A percentile compares a stretch with the other conserved stretches of the same genome.
Evolutionary conservation across 2,329 filamentous ascomycete genomes (phyloP).

Genomic region (Calonectria fujianensis): DNA sequence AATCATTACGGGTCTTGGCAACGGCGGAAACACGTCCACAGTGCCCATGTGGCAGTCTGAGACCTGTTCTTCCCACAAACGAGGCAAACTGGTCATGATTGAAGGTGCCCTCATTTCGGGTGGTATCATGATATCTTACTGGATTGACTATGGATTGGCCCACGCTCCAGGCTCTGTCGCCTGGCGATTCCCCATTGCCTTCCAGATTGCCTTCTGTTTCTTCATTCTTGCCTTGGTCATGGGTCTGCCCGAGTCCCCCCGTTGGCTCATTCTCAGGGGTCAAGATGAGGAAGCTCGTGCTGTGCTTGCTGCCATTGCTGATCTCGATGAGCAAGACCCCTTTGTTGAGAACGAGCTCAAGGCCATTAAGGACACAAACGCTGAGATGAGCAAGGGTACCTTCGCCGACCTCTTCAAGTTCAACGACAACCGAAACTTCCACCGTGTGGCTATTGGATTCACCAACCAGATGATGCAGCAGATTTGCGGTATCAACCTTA

Average conservation of each 20-base stretch:
- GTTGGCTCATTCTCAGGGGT: slow-evolving; percentile 68
- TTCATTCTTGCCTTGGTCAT: slow-evolving; percentile 73
- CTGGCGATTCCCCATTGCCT: slow-evolving; percentile 77
- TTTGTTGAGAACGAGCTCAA: slow-evolving; percentile 75
- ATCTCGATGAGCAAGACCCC: slow-evolving; percentile 72
- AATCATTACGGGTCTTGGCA: slow-evolving; percentile 75
- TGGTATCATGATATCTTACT: slow-evolving; percentile 75
- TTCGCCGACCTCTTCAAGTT: slow-evolving; percentile 76
- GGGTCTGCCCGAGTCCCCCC: slow-evolving; percentile 72
- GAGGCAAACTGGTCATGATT: slow-evolving; percentile 77
- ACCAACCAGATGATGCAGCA: slow-evolving; percentile 79
- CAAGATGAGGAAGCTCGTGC: slow-evolving; percentile 67
- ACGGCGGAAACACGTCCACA: slow-evolving; percentile 75
- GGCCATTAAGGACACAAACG: slow-evolving; percentile 79
- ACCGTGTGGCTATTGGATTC: slow-evolving; percentile 76
- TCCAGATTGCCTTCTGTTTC: slow-evolving; percentile 74
- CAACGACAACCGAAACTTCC: slow-evolving; percentile 74
- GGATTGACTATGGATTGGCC: slow-evolving; percentile 76
- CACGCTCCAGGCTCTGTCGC: slow-evolving; percentile 65
- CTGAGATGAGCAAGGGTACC: slow-evolving; percentile 78
- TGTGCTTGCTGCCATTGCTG: slow-evolving; percentile 72
- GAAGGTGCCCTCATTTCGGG: slow-evolving; percentile 75
- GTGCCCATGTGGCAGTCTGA: slow-evolving; percentile 78
- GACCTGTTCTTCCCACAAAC: slow-evolving; percentile 73
- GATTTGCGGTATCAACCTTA: slow-evolving; percentile 77